Evolutionary conservation across 805 yeast genomes (phyloP), one percentile per base, ranked within the genome.

Genomic region (Sporopachydermia lactativora): DNA sequence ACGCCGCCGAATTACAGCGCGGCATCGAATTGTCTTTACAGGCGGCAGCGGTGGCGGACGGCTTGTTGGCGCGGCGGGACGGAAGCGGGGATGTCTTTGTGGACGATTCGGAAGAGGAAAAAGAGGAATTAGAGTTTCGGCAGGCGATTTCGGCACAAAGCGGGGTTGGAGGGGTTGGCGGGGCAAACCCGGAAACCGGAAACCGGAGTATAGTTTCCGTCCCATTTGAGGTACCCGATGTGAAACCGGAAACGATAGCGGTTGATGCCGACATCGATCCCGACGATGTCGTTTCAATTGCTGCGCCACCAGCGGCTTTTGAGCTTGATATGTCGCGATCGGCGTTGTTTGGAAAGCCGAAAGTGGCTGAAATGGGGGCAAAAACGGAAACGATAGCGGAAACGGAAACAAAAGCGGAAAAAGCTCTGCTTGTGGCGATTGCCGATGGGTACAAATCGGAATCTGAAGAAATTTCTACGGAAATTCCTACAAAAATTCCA

Each of bases 291-390:
- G 31, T 24, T n/a, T n/a, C n/a, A n/a, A n/a, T n/a, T n/a, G n/a
- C n/a, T n/a, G n/a, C n/a, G n/a, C n/a, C n/a, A n/a, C n/a, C n/a
- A n/a, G n/a, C n/a, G n/a, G n/a, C 5, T 34, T 14, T 11, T 3
- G 38, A 15, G 2, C n/a, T 39, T n/a, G 43, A n/a, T n/a, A n/a
- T n/a, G 6, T 5, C 34, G 18, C 6, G 8, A 37, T 44, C 50
- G 4, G 47, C 51, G 35, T 51, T 51, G 38, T 52, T 52, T 3
- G 35, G 43, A 16, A 40, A 40, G 42, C 39, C 14, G 41, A 45
- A 40, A 4, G 37, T 35, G 15, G 35, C 18, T 17, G 40, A 19
- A 19, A 16, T 13, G 6, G 5, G 17, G 3, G 36, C 37, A 6
- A 36, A 19, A 15, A 39, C 31, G 1, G 35, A 41, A 17, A 43